These are phyloP conservation scores for Volvariella surrecta DNA, from an alignment of 1,284 basidiomycete genomes.

Conservation along the genomic window DNA sequence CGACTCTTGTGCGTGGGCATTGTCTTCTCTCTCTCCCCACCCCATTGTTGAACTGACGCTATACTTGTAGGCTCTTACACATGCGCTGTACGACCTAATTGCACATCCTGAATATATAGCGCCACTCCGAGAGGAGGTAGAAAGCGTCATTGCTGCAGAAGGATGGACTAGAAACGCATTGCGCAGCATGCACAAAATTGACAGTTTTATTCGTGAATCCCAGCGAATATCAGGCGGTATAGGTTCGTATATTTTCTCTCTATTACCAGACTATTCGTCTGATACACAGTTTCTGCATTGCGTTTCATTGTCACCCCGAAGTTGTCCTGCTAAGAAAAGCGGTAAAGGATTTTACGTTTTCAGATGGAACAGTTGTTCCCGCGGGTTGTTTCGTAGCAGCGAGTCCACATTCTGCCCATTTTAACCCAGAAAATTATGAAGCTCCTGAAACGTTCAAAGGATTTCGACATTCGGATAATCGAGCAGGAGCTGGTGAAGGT, in stretches of 20 bases:
- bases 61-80: conserved; percentile 21
- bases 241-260: background rate
- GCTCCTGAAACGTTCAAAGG: conserved; percentile 3
- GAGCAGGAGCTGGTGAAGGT: background rate
- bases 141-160: conserved; percentile 23
- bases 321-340: no score
- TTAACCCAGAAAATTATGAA: conserved; percentile 2
- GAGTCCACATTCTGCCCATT: background rate
- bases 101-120: conserved; percentile 29
- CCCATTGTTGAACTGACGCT: no score
- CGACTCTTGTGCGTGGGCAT: conserved; percentile 12
- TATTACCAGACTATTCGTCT: conserved; percentile 18
- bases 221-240: conserved; percentile 21
- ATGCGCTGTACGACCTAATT: conserved; percentile 32
- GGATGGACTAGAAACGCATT: conserved; percentile 37
- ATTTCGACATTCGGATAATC: conserved; percentile 4
- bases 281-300: conserved; percentile 23
- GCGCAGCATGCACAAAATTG: conserved; percentile 34
- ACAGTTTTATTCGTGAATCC: conserved; percentile 42
- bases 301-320: no score
- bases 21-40: no score
- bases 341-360: conserved; percentile 5
- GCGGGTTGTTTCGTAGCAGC: conserved; percentile 1
- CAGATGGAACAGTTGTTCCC: conserved; percentile 4
- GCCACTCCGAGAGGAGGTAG: conserved; percentile 37